Conservation (phyloP, 257 asterid species). For the Linaria vulgaris region DNA sequence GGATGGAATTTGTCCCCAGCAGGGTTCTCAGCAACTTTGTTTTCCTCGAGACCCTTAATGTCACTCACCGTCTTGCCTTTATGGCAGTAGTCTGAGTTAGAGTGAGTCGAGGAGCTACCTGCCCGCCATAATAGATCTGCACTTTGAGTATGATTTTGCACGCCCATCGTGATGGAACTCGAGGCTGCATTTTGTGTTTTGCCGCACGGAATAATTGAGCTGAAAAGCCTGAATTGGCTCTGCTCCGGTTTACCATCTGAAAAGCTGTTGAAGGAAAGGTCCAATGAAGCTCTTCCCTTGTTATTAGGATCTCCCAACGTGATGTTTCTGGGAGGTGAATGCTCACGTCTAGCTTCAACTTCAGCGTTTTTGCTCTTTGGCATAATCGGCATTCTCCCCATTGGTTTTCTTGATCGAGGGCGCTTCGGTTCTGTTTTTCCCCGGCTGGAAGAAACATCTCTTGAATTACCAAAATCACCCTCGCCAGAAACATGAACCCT, state of each 20-base stretch:
- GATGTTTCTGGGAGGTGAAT: conserved; percentile 30
- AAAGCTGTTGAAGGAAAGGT: conserved; percentile 59
- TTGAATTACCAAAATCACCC: conserved; percentile 23
- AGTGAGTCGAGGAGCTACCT: conserved; percentile 14
- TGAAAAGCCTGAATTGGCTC: conserved; percentile 35
- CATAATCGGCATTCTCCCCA: conserved; percentile 23
- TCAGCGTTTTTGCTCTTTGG: conserved; percentile 39
- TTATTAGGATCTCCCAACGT: conserved; percentile 34
- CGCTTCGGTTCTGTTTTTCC: conserved; percentile 30
- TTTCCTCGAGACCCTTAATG: conserved; percentile 31
- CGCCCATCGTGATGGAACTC: conserved; percentile 34
- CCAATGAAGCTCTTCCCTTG: conserved; percentile 38
- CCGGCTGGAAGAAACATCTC: conserved; percentile 13
- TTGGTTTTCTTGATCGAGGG: conserved; percentile 24
- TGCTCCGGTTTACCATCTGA: conserved; percentile 25
- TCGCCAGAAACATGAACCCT: too few relatives aligned
- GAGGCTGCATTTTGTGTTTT: conserved; percentile 36
- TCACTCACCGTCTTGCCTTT: conserved; percentile 36
- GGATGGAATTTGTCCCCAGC: conserved; percentile 51
- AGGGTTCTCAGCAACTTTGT: conserved; percentile 22
- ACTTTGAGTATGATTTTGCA: conserved; percentile 27
- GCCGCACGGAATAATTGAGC: conserved; percentile 33
- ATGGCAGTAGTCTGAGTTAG: conserved; percentile 29
- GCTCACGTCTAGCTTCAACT: conserved; percentile 30
- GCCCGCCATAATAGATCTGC: conserved; percentile 35